Percentiles rank a stretch among this genome's conserved stretches.
Conservation (phyloP, 208 protist genomes). For the Acanthamoeba castellanii region DNA sequence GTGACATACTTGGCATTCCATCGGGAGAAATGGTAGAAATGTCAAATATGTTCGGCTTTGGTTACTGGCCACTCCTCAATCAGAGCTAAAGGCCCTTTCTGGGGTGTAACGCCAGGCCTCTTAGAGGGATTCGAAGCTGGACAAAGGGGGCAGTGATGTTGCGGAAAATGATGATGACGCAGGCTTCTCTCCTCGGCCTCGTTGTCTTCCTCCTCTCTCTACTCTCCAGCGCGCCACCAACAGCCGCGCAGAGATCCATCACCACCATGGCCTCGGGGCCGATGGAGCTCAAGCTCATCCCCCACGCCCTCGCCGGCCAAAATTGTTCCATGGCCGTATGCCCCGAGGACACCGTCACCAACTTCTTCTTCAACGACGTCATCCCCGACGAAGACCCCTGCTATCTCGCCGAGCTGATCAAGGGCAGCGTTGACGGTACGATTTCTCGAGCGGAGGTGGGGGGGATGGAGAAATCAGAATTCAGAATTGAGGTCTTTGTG, state of each 20-base stretch:
- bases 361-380: conserved; percentile 57
- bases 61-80: too few species aligned
- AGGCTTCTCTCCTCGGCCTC: neutral
- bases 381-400: conserved; percentile 20
- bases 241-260: neutral
- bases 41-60: too few species aligned
- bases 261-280: neutral
- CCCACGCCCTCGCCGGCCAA: neutral
- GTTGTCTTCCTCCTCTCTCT: neutral
- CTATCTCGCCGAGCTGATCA: neutral
- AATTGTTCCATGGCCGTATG: neutral
- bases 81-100: too few species aligned
- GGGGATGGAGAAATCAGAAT: neutral
- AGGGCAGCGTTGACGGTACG: neutral
- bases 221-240: neutral
- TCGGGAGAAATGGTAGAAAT: too few species aligned
- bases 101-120: too few species aligned
- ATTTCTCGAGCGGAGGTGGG: too few species aligned
- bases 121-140: too few species aligned
- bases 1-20: too few species aligned
- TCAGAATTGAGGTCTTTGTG: too few species aligned
- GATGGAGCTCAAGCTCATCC: neutral
- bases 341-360: neutral
- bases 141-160: neutral
- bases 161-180: neutral